These are phyloP conservation scores for Penstemon barbatus DNA, from an alignment of 257 asterid species.

Conservation along the genomic window DNA sequence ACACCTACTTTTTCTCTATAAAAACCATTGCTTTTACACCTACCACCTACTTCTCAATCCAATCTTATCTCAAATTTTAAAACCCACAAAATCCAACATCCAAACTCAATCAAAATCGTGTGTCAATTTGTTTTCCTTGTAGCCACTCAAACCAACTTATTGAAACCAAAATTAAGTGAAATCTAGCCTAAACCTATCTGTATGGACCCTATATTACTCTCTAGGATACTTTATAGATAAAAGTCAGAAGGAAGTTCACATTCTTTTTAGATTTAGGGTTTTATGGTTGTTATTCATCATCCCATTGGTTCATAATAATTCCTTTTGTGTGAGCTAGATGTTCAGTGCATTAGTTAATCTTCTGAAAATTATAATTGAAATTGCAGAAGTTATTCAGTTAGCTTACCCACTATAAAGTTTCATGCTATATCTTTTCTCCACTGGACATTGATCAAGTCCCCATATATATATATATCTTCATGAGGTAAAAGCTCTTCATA, in stretches of 20 bases:
- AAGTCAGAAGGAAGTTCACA: neutral
- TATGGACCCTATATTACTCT: neutral
- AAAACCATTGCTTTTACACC: too few relatives aligned
- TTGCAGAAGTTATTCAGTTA: conserved; percentile 18
- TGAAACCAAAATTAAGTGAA: too few relatives aligned
- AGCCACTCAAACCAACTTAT: too few relatives aligned
- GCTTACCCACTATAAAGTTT: neutral
- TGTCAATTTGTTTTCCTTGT: too few relatives aligned
- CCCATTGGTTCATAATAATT: conserved; percentile 10
- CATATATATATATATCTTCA: neutral
- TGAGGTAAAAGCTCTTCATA: neutral
- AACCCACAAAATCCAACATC: too few relatives aligned
- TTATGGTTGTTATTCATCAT: neutral
- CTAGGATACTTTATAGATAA: neutral
- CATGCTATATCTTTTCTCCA: neutral
- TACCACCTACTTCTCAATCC: too few relatives aligned
- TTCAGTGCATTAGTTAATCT: conserved; percentile 12
- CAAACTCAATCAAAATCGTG: too few relatives aligned
- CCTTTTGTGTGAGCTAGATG: conserved; percentile 12
- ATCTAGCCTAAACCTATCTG: too few relatives aligned
- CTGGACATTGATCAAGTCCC: conserved; percentile 10
- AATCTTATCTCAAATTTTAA: too few relatives aligned
- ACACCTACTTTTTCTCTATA: too few relatives aligned
- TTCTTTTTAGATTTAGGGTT: neutral
- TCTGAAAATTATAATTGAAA: conserved; percentile 9